Conservation (phyloP, 73 alveolate genomes). For the Paramecium octaurelia region DNA sequence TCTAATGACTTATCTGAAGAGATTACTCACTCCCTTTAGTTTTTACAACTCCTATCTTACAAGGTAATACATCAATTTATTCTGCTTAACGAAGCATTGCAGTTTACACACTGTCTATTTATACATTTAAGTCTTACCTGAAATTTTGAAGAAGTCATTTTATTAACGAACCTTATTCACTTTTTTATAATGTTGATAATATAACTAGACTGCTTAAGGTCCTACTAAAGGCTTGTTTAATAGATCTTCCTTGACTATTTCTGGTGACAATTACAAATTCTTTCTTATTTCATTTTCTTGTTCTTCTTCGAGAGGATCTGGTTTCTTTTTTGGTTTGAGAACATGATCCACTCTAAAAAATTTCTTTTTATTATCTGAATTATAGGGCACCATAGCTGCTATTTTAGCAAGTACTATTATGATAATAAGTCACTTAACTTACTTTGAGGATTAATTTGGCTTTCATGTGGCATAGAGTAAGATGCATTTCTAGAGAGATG, state of each 20-base stretch:
- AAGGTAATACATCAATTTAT: slow-evolving; percentile 38
- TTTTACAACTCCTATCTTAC: slow-evolving; percentile 51
- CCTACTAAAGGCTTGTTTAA: not conserved
- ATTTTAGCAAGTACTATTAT: not conserved
- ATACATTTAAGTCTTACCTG: not conserved
- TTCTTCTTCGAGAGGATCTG: slow-evolving; percentile 16
- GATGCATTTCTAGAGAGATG: slow-evolving; percentile 9
- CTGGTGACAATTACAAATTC: not conserved
- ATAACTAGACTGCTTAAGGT: not conserved
- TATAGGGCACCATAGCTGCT: not conserved
- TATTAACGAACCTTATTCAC: not conserved
- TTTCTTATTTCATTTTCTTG: not conserved
- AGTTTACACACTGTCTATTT: not conserved
- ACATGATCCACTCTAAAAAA: slow-evolving; percentile 12
- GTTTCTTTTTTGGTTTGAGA: not conserved
- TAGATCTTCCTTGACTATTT: not conserved
- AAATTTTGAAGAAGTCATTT: slow-evolving; percentile 10
- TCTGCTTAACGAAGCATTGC: slow-evolving; percentile 22
- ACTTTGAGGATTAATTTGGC: not conserved
- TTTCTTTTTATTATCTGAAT: not conserved
- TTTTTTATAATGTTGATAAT: not conserved
- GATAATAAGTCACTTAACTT: not conserved
- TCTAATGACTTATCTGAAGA: slow-evolving; percentile 19
- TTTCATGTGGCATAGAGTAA: slow-evolving; percentile 44
- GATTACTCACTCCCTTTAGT: slow-evolving; percentile 16